Conservation (phyloP, 352 stramenopile genomes). For the Phytopythium helicoides region DNA sequence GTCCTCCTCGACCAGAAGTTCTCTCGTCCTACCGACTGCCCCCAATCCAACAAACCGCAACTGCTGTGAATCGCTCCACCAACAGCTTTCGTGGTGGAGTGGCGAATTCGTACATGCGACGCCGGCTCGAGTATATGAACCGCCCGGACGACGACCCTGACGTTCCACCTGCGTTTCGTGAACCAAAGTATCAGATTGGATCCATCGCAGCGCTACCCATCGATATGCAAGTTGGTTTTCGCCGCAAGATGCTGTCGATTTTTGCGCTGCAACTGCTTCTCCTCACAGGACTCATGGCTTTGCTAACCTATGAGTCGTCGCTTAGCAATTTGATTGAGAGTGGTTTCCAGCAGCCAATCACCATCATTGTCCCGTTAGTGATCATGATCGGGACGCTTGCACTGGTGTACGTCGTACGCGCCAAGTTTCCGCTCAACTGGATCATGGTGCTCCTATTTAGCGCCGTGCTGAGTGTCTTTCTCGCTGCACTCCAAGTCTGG, state of each 20-base stretch:
- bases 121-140: slow-evolving; percentile 8
- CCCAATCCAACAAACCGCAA: background rate
- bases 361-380: slow-evolving; percentile 16
- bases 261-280: slow-evolving; percentile 43
- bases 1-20: too few relatives aligned
- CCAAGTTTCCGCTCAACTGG: slow-evolving; percentile 43
- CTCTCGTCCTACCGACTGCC: background rate
- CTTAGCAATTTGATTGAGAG: slow-evolving; percentile 15
- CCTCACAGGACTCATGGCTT: slow-evolving; percentile 25
- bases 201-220: slow-evolving; percentile 35
- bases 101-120: slow-evolving; percentile 7
- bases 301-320: slow-evolving; percentile 24
- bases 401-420: slow-evolving; percentile 38
- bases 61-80: background rate
- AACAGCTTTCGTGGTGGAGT: background rate
- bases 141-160: slow-evolving; percentile 1
- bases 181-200: slow-evolving; percentile 10
- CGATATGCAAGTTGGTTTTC: slow-evolving; percentile 40
- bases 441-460: slow-evolving; percentile 46
- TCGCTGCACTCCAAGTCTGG: slow-evolving; percentile 41
- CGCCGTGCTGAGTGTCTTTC: slow-evolving; percentile 27
- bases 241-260: slow-evolving; percentile 42
- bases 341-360: slow-evolving; percentile 1
- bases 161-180: background rate
- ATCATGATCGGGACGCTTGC: slow-evolving; percentile 26